Percentiles rank a stretch among this genome's conserved stretches.
These are phyloP conservation scores for Pulveroboletus sp. DNA, from an alignment of 768 basidiomycete genomes.

Conservation along the genomic window DNA sequence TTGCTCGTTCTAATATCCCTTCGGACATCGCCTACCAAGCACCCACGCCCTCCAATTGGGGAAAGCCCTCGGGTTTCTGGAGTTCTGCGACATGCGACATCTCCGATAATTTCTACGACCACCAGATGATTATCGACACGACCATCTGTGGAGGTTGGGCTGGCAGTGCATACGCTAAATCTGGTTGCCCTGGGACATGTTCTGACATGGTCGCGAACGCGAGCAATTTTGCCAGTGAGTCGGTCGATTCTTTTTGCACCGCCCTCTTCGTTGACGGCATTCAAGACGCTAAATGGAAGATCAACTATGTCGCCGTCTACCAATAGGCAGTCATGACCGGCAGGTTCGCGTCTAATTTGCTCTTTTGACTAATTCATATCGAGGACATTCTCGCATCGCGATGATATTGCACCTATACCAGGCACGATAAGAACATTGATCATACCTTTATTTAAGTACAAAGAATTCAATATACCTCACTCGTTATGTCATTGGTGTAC, in stretches of 20 bases:
- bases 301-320: slow-evolving; percentile 55
- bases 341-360: neutral
- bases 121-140: slow-evolving; percentile 41
- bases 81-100: slow-evolving; percentile 47
- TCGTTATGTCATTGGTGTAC: no score
- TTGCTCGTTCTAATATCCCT: slow-evolving; percentile 48
- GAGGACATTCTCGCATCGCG: no score
- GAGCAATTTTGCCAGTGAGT: slow-evolving; percentile 47
- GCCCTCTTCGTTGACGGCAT: slow-evolving; percentile 1
- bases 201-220: slow-evolving; percentile 48
- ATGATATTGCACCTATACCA: no score
- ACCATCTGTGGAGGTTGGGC: slow-evolving; percentile 35
- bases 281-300: slow-evolving; percentile 51
- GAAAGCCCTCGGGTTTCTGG: slow-evolving; percentile 49
- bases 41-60: slow-evolving; percentile 49
- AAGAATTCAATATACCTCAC: no score
- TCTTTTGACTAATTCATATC: neutral
- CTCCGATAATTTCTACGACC: slow-evolving; percentile 44
- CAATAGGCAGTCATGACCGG: slow-evolving; percentile 22
- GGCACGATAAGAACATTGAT: no score
- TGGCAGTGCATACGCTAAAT: slow-evolving; percentile 13
- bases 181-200: slow-evolving; percentile 39
- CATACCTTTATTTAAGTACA: no score
- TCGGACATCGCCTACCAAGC: slow-evolving; percentile 40
- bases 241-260: neutral